Base-by-base conservation (phyloP, 306 rosid genomes). In the Citrullus amarus region DNA sequence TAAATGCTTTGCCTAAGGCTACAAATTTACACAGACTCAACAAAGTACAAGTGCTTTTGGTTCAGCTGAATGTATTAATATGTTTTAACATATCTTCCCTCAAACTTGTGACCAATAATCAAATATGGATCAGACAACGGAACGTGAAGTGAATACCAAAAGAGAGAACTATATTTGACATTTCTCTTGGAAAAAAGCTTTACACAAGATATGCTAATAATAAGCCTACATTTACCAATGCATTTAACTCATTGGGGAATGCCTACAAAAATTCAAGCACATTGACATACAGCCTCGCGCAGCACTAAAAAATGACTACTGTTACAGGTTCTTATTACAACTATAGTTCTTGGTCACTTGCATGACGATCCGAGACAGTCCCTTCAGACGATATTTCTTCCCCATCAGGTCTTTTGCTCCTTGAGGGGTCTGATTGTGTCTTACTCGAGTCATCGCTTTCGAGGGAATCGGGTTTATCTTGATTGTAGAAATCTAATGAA, bases 221-320 rank as follows among this genome's bases (percentile, higher is more conserved):
- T 82, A 80, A 81, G 73, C 85, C 90, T 84, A 83, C 86, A 83
- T 79, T 79, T 88, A 85, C 88, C 86, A 88, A 83, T 86, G 85
- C 86, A 85, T 50, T 78, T 88, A 92, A 82, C 79, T 82, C 87
- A 79, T 83, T 83, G 71, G 79, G 79, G 77, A 55, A 80, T 80
- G 83, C 93, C 98, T 94, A 92, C 96, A 94, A 94, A 92, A 94
- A 86, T 90, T 92, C 86, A 81, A 86, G 91, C 96, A 78, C 87
- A 86, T 84, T 79, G 91, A 84, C 76, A 82, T 83, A 83, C 86
- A 85, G 86, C 87, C 85, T 83, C 81, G 54, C 85, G 84, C 70
- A 82, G 84, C 90, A 84, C 83, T 69, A 88, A 88, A 87, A 92
- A 89, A 92, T 87, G 85, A 36, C 68, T 78, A 85, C 80, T 86